Base-by-base conservation (phyloP, 257 asterid species). In the Nicotiana paniculata region DNA sequence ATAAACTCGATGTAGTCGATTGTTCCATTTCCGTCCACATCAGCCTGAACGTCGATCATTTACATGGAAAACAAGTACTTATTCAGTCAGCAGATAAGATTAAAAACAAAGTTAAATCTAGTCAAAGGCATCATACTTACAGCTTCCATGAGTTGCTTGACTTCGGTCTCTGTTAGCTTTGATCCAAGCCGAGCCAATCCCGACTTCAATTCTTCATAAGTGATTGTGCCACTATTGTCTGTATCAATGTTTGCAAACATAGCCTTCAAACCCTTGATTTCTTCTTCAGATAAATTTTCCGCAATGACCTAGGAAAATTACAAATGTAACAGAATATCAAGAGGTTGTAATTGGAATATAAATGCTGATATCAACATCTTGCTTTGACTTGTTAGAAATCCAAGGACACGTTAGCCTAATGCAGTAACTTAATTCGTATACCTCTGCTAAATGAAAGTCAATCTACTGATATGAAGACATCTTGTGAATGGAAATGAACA, bases 21-120 rank as follows among this genome's bases (percentile, higher is more conserved):
- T 39, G 98, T 86, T 81, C 98, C 98, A 11, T 92, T 95, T 81
- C 98, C 98, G 84, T 95, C 98, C 83, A 95, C 98, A 81, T 95
- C 98, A 77, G 98, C 98, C 98, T 95, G 93, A 86, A 28, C 53
- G 63, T 48, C 4, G 6, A 28, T 39, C 79, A 51, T 75, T 3
- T 26, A 75, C 43, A 51, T 11, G 57, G 0, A 2, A 53, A 53
- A 53, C 57, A 12, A 4, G 5, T 10, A 53, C 4, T 1, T 1
- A 53, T 77, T 12, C 6, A 7, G 32, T 51, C n/a, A 65, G 67
- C 35, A 54, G 17, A 15, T 43, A 81, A 46, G 53, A 74, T 51
- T 1, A 75, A 75, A 2, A 51, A 2, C 1, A 46, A 51, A 13
- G 28, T 15, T 3, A 51, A 26, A 9, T 79, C 46, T 9, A 61